A percentile compares a stretch with the other conserved stretches of the same genome.
Evolutionary conservation across 805 yeast genomes (phyloP).

Genomic region (Myxozyma kluyveri): DNA sequence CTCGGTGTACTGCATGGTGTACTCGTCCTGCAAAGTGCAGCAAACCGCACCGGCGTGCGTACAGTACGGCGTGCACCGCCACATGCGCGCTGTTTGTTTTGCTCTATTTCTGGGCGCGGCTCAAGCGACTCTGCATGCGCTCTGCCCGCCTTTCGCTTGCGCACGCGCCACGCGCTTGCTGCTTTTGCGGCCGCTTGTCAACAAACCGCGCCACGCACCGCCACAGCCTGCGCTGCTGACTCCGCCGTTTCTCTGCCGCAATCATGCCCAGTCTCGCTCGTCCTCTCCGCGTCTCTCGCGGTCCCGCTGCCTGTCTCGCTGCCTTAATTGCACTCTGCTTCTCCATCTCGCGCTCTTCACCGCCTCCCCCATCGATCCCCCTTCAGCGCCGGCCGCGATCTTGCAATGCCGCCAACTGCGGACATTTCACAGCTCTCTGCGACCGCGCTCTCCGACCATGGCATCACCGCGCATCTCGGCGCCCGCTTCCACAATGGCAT

Average conservation of each 20-base stretch:
- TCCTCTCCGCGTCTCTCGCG: background rate
- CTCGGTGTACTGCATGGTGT: background rate
- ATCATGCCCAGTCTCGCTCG: background rate
- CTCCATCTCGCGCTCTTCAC: background rate
- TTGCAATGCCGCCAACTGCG: constrained; percentile 29
- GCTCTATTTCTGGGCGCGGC: background rate
- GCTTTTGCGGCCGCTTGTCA: too few species aligned
- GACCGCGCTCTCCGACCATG: constrained; percentile 40
- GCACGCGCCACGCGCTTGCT: too few species aligned
- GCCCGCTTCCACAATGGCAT: constrained; percentile 44
- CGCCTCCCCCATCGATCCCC: background rate
- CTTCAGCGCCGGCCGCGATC: background rate
- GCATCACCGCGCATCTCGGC: constrained; percentile 44
- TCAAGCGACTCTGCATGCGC: background rate
- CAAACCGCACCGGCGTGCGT: background rate
- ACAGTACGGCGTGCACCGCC: constrained; percentile 3
- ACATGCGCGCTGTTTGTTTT: background rate
- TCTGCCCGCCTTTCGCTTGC: too few species aligned
- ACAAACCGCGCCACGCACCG: too few species aligned
- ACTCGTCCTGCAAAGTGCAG: background rate
- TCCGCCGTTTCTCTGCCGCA: too few species aligned
- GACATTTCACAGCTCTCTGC: constrained; percentile 42
- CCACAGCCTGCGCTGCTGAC: too few species aligned
- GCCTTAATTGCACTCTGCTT: background rate
- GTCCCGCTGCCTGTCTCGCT: background rate